Conservation (phyloP, 805 yeast species). For the Metschnikowia orientalis region DNA sequence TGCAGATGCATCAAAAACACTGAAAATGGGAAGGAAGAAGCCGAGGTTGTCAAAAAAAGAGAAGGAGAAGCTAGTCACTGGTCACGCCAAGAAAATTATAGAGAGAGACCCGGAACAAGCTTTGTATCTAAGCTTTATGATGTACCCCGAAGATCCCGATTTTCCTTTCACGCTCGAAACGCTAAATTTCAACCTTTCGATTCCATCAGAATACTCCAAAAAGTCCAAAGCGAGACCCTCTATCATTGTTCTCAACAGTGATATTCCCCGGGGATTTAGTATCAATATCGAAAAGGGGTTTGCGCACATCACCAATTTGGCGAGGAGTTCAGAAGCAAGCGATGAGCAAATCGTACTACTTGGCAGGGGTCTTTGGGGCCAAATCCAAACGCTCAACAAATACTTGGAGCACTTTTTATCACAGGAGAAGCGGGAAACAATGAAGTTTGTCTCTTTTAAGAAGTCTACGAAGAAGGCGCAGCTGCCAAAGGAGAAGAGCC, state of each 20-base stretch:
- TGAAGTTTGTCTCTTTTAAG: conserved; percentile 50
- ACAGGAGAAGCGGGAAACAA: conserved; percentile 55
- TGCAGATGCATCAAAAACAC: conserved; percentile 1
- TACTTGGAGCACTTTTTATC: conserved; percentile 56
- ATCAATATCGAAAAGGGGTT: conserved; percentile 67
- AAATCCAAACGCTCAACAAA: conserved; percentile 51
- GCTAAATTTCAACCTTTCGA: conserved; percentile 48
- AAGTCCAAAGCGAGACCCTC: conserved; percentile 39
- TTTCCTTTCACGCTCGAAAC: conserved; percentile 60
- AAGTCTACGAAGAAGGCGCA: conserved; percentile 2
- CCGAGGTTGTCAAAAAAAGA: conserved; percentile 9
- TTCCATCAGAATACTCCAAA: conserved; percentile 55
- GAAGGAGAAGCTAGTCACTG: conserved; percentile 10
- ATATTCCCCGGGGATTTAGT: conserved; percentile 66
- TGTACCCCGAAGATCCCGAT: conserved; percentile 65
- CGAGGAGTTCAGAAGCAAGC: conserved; percentile 15
- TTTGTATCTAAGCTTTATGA: conserved; percentile 40
- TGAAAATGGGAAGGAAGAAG: neutral
- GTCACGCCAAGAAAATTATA: conserved; percentile 13
- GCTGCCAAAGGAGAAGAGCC: too few species aligned
- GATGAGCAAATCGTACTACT: conserved; percentile 30
- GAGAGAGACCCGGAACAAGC: conserved; percentile 15
- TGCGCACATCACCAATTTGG: conserved; percentile 35
- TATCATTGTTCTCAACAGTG: conserved; percentile 56
- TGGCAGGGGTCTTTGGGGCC: conserved; percentile 51